A percentile compares a stretch with the other conserved stretches of the same genome.
Conservation (phyloP, 345 rosid species). For the Brassica carinata region DNA sequence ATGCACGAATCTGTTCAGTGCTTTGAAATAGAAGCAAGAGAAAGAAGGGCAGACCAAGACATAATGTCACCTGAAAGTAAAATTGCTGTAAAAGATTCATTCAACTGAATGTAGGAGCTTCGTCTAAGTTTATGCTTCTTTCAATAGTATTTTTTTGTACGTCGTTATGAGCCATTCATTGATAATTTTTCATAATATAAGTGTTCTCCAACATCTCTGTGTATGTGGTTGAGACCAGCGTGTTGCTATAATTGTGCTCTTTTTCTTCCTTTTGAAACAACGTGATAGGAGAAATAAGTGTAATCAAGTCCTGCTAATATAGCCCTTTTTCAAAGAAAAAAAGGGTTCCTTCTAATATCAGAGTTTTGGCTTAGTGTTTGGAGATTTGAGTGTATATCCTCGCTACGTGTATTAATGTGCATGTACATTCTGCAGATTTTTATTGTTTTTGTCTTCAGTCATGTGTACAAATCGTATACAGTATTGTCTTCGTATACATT, state of each 20-base stretch:
- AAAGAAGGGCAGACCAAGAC: too few relatives aligned
- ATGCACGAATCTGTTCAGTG: too few relatives aligned
- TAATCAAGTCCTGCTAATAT: neutral
- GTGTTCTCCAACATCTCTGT: neutral
- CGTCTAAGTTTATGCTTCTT: neutral
- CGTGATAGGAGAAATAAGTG: neutral
- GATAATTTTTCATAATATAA: neutral
- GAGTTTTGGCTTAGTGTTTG: neutral
- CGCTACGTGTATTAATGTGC: neutral
- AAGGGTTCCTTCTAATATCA: too few relatives aligned
- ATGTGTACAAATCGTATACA: neutral
- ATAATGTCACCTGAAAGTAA: too few relatives aligned
- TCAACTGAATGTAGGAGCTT: neutral
- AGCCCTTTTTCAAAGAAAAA: too few relatives aligned
- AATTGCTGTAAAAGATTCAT: too few relatives aligned
- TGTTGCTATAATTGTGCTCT: neutral
- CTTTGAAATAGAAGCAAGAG: too few relatives aligned
- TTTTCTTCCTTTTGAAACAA: neutral
- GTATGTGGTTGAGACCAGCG: neutral
- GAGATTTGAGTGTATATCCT: neutral
- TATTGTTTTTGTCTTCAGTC: neutral
- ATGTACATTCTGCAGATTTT: neutral
- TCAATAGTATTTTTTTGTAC: neutral
- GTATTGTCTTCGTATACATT: too few relatives aligned
- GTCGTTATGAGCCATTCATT: neutral